Evolutionary conservation across 352 stramenopile genomes (phyloP), one percentile per base, ranked within the genome.

Genomic region (Globisporangium spiculum): DNA sequence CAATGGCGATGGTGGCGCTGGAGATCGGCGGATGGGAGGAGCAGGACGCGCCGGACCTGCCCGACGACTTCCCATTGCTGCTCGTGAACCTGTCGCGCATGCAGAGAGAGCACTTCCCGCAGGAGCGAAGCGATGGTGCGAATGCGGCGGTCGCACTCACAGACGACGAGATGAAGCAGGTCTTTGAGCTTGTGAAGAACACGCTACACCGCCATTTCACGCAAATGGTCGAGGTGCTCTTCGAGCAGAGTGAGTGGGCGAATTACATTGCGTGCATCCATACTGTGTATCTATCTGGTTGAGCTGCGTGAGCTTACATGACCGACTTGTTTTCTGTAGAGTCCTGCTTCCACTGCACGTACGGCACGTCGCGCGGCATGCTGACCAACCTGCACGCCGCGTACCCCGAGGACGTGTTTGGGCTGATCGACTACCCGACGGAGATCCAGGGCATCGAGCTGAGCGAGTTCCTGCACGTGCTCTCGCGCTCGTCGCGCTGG

Each of bases 351-450:
- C 84, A 92, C 55, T 88, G 78, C 63, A 88, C 83, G 46, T 91
- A 92, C 70, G 84, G 84, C 0, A 76, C 73, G 30, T 86, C 73
- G 18, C 74, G 81, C 20, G 61, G 67, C 1, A 77, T 88, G 72
- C 73, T 90, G 61, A 69, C 75, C 38, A 79, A 80, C 27, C 68
- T 92, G 16, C 76, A 89, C 66, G 61, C 26, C 1, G 76, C 78
- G 48, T 89, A 86, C 44, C 82, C 82, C 0, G 67, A 82, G 1
- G 83, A 91, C 34, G 71, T 84, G 24, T 90, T 90, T 60, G 81
- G 81, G 32, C 67, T 92, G 55, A 67, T 96, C 48, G 86, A 96
- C 65, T 96, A 96, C 67, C 88, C 88, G 8, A 74, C 80, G 1
- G 57, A 79, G 57, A 83, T 96, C 55, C 75, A 85, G 18, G 81